These are phyloP conservation scores for Miscanthus sacchariflorus DNA, from an alignment of 202 grass and related monocot genomes.

Conservation along the genomic window DNA sequence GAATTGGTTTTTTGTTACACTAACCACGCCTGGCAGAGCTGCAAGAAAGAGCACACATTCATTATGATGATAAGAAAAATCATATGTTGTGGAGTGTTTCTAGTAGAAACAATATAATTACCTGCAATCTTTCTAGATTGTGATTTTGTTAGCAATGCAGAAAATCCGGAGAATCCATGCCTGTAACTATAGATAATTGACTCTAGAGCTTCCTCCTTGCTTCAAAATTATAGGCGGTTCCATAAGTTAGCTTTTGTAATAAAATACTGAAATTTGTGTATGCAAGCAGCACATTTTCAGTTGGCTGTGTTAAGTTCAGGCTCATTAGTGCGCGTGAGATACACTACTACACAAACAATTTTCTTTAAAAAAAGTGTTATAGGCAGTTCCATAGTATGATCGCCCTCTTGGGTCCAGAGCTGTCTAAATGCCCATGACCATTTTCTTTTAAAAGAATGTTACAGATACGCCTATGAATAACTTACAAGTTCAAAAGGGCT, in stretches of 20 bases:
- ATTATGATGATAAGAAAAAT: not conserved
- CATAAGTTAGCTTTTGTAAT: not conserved
- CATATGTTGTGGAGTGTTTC: not conserved
- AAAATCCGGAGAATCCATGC: constrained; percentile 64
- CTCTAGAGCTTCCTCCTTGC: constrained; percentile 40
- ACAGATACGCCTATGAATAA: too few species aligned
- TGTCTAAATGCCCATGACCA: too few species aligned
- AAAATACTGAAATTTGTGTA: not conserved
- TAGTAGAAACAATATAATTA: not conserved
- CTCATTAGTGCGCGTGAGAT: too few species aligned
- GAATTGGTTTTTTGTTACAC: constrained; percentile 44
- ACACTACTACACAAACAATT: too few species aligned
- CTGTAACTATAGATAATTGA: constrained; percentile 60
- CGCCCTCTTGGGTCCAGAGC: too few species aligned
- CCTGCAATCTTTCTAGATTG: constrained; percentile 49
- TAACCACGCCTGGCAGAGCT: constrained; percentile 33
- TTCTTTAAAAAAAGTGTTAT: too few species aligned
- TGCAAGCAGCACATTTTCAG: not conserved
- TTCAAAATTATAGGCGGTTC: not conserved
- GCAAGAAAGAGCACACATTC: not conserved
- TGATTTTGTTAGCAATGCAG: constrained; percentile 48
- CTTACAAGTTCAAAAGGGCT: too few species aligned
- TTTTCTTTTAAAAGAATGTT: too few species aligned
- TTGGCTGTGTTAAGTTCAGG: not conserved
- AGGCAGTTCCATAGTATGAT: too few species aligned